Conservation (phyloP, 1,284 basidiomycete genomes). For the Cryptococcus deneoformans region DNA sequence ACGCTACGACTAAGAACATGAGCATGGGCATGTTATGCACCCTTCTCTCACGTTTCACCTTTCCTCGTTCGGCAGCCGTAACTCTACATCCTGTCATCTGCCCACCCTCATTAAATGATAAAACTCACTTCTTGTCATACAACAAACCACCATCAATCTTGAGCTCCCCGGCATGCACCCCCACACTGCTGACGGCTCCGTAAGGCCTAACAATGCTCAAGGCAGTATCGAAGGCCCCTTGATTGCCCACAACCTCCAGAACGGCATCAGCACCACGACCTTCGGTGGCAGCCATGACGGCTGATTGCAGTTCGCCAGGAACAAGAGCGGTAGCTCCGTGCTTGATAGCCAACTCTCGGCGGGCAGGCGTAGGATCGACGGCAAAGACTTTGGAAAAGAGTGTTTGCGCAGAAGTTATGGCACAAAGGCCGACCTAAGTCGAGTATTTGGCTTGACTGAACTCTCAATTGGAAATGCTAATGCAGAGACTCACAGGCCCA, state of each 20-base stretch:
- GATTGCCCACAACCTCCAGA: slow-evolving; percentile 73
- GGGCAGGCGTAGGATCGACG: slow-evolving; percentile 29
- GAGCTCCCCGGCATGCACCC: slow-evolving; percentile 54
- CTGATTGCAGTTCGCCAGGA: slow-evolving; percentile 23
- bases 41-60: not conserved
- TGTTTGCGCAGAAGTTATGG: slow-evolving; percentile 48
- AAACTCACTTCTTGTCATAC: slow-evolving; percentile 69
- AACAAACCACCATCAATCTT: slow-evolving; percentile 53
- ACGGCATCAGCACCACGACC: slow-evolving; percentile 52
- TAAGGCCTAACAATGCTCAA: slow-evolving; percentile 75
- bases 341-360: slow-evolving; percentile 30
- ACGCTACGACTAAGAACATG: slow-evolving; percentile 14
- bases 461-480: not conserved
- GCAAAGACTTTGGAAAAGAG: slow-evolving; percentile 46
- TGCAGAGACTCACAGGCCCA: slow-evolving; percentile 49
- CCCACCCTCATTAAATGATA: not conserved
- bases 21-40: not conserved
- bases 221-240: slow-evolving; percentile 65
- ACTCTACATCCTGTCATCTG: not conserved
- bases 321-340: slow-evolving; percentile 48
- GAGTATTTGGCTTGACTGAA: not conserved
- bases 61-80: not conserved
- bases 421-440: slow-evolving; percentile 43
- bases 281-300: slow-evolving; percentile 31
- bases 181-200: slow-evolving; percentile 74